Conservation (phyloP, 306 rosid genomes). For the Sphenostylis stenocarpa region DNA sequence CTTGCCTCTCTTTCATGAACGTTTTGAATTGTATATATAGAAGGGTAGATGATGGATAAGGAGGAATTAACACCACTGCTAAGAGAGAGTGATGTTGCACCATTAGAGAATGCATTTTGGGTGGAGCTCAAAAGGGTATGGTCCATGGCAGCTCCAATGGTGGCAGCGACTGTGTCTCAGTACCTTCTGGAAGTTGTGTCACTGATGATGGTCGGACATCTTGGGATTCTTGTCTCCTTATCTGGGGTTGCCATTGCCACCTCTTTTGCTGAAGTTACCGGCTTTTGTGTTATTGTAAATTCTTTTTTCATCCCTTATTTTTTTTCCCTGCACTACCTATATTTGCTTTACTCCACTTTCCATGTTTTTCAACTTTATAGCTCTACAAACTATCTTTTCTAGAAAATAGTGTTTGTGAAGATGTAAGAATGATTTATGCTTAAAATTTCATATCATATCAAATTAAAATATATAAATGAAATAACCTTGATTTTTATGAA, state of each 20-base stretch:
- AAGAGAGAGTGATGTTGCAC: slow-evolving; percentile 1
- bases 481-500: too few relatives aligned
- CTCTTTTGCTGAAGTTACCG: slow-evolving; percentile 49
- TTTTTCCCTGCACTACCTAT: neutral
- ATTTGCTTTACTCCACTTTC: neutral
- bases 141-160: slow-evolving; percentile 56
- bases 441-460: too few relatives aligned
- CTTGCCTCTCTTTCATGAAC: neutral
- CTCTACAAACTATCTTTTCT: neutral
- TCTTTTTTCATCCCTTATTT: neutral
- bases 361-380: neutral
- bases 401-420: neutral
- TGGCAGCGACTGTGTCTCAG: slow-evolving; percentile 41
- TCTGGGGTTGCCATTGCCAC: slow-evolving; percentile 53
- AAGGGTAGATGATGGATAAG: slow-evolving; percentile 42
- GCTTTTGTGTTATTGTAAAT: slow-evolving; percentile 47
- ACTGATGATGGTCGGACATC: slow-evolving; percentile 50
- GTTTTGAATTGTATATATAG: neutral
- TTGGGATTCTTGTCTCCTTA: slow-evolving; percentile 39
- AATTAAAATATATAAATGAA: too few relatives aligned
- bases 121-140: slow-evolving; percentile 39
- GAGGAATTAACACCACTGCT: slow-evolving; percentile 30
- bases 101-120: slow-evolving; percentile 19
- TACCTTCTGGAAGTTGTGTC: slow-evolving; percentile 50
- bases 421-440: neutral